Evolutionary conservation across 345 rosid genomes (phyloP).

Genomic region (Anastatica hierochuntica): DNA sequence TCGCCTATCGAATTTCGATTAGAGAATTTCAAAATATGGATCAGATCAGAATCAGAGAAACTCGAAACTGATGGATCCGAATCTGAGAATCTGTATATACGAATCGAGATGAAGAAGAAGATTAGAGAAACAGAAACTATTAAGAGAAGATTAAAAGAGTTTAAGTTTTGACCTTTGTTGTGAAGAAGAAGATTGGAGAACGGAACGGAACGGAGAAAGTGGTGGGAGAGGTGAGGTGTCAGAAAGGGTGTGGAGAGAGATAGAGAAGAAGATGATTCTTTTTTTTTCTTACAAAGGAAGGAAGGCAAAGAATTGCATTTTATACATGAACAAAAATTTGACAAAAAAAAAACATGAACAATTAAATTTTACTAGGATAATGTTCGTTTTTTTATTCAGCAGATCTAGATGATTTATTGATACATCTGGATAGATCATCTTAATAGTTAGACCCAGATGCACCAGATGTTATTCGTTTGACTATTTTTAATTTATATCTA

Average conservation of each 20-base stretch:
- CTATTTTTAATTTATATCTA: too few relatives aligned
- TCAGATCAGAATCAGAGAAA: background rate
- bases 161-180: background rate
- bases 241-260: conserved; percentile 13
- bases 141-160: background rate
- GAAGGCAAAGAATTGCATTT: conserved; percentile 24
- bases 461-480: too few relatives aligned
- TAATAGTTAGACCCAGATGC: too few relatives aligned
- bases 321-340: conserved; percentile 12
- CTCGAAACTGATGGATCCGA: too few relatives aligned
- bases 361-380: too few relatives aligned
- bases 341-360: too few relatives aligned
- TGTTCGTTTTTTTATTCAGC: too few relatives aligned
- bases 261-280: background rate
- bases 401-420: too few relatives aligned
- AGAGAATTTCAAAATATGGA: background rate
- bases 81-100: background rate
- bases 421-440: too few relatives aligned
- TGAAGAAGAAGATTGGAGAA: conserved; percentile 7
- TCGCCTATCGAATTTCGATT: background rate
- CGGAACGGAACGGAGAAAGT: conserved; percentile 27
- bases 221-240: conserved; percentile 26
- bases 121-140: conserved; percentile 3
- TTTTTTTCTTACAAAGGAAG: background rate
- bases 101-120: conserved; percentile 2